phyloP scores from a whole-genome alignment of 108 stramenopile species.

The Nitzschia putrida region DNA sequence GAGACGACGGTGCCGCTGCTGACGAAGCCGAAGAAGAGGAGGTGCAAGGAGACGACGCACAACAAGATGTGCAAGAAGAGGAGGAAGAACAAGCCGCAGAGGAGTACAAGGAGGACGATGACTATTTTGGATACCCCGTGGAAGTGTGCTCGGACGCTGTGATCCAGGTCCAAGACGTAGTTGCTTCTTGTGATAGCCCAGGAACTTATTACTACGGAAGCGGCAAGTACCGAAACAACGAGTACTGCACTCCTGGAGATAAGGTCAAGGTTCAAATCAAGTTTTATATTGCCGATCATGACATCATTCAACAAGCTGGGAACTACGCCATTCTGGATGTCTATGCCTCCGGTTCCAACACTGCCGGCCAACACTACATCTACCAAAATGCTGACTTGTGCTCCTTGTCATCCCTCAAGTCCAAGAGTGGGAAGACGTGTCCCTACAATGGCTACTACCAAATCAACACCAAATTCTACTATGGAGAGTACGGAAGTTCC shows the following conservation, averaged over 20 bases:
- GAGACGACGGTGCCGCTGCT: slow-evolving; percentile 1
- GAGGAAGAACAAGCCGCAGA: background rate
- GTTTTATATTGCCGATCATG: slow-evolving; percentile 45
- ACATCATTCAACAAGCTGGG: slow-evolving; percentile 17
- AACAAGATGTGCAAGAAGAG: background rate
- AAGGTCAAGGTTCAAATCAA: slow-evolving; percentile 37
- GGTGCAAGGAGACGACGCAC: background rate
- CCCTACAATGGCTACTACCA: slow-evolving; percentile 42
- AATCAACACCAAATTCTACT: slow-evolving; percentile 42
- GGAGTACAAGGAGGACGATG: background rate
- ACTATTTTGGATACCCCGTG: slow-evolving; percentile 11
- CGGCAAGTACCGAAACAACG: slow-evolving; percentile 52
- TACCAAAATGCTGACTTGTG: slow-evolving; percentile 41
- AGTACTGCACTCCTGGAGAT: slow-evolving; percentile 46
- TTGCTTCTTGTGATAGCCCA: slow-evolving; percentile 51
- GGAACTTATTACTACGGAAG: slow-evolving; percentile 65
- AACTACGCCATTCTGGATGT: slow-evolving; percentile 33
- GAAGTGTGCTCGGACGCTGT: slow-evolving; percentile 40
- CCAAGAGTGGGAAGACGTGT: slow-evolving; percentile 33
- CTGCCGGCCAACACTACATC: slow-evolving; percentile 8
- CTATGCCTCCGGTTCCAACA: slow-evolving; percentile 17
- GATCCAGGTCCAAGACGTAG: slow-evolving; percentile 46
- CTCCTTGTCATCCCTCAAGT: slow-evolving; percentile 24
- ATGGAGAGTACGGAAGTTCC: slow-evolving; percentile 15
- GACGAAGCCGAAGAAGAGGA: background rate